Base-by-base conservation (phyloP, 257 asterid genomes). In the Scutellaria barbata region DNA sequence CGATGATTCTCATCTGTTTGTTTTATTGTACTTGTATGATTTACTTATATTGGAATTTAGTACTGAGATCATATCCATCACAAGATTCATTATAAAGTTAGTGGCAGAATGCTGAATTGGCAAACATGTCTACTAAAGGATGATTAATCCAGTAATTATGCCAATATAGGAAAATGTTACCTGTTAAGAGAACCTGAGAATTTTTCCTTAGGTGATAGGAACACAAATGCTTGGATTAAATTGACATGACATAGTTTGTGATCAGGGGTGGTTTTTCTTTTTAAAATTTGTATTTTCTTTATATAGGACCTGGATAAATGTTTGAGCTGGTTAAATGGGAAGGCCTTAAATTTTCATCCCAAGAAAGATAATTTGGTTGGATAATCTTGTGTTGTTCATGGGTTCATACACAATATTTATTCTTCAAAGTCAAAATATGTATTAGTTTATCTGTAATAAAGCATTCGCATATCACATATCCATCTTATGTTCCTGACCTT, bases 401-500 rank as follows among this genome's bases (percentile, higher is more conserved):
- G 59, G 51, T 35, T 40, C 30, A 22, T 43, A 25, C 63, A 9
- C 16, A 48, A 10, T 59, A 45, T 33, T 67, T 68, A 14, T 75
- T 51, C 33, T 5, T 41, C 22, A 13, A 52, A 61, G 56, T 67
- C 39, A 74, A 40, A 67, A 58, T 16, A 30, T 39, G 20, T 37
- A 52, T 20, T 20, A 14, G 17, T 61, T 35, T 53, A 57, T 57
- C 64, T 40, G 68, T 41, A 40, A 35, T 39, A 14, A 10, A 52
- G 10, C 9, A 66, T 48, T 57, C 12, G 25, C 41, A 39, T 16
- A 10, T 17, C 35, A 30, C 42, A 30, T 53, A 47, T 66, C 57
- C 40, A 45, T 60, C 25, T 58, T 47, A 66, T 62, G 46, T 8
- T 33, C 50, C 65, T 66, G 73, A 56, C 60, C 20, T 74, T 64